Conservation (phyloP, 164 flowering plant genomes). For the Macadamia tetraphylla region DNA sequence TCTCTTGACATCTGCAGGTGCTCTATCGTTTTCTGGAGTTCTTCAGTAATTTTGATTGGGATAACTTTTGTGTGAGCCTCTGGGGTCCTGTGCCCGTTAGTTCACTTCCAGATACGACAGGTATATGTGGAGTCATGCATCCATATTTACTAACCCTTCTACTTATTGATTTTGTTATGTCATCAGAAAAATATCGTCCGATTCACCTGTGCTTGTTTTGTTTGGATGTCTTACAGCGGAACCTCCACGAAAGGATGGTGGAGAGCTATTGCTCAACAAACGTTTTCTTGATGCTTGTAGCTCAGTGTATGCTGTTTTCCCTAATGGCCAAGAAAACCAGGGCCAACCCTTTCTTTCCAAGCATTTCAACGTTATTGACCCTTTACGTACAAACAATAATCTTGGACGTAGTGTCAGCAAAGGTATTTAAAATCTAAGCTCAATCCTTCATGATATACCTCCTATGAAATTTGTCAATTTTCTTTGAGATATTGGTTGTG, state of each 20-base stretch:
- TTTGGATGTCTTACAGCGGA: conserved; percentile 50
- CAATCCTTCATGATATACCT: not conserved
- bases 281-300: conserved; percentile 71
- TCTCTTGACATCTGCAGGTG: conserved; percentile 45
- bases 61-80: conserved; percentile 86
- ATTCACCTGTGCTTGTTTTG: conserved; percentile 6
- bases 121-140: conserved; percentile 25
- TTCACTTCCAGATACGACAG: conserved; percentile 84
- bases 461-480: not conserved
- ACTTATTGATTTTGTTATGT: not conserved
- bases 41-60: conserved; percentile 98
- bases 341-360: conserved; percentile 80
- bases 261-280: conserved; percentile 70
- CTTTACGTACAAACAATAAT: conserved; percentile 87
- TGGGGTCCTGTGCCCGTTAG: conserved; percentile 90
- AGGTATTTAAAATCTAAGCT: conserved; percentile 44
- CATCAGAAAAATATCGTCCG: not conserved
- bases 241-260: conserved; percentile 84
- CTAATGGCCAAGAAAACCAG: conserved; percentile 76
- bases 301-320: conserved; percentile 72
- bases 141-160: not conserved
- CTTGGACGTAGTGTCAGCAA: conserved; percentile 98
- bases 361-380: conserved; percentile 92
- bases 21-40: conserved; percentile 94
- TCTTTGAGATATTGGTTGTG: not conserved